A percentile compares a stretch with the other conserved stretches of the same genome.
Evolutionary conservation across 129 eudicot genomes (phyloP).

Genomic region (Escallonia herrerae): DNA sequence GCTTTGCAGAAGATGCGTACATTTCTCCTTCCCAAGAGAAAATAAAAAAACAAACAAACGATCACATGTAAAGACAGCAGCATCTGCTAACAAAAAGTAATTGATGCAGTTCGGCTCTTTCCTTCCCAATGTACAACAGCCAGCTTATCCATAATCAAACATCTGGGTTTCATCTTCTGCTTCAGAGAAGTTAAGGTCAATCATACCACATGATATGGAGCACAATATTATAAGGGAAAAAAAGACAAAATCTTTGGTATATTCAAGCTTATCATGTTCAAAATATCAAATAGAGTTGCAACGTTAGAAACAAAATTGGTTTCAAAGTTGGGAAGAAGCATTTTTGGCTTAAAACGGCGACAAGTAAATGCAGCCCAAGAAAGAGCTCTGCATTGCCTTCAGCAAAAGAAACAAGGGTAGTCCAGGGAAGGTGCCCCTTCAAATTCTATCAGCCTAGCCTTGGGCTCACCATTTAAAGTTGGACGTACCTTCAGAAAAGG

Average conservation of each 20-base stretch:
- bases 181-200: neutral
- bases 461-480: neutral
- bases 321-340: neutral
- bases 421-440: no score
- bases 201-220: neutral
- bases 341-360: neutral
- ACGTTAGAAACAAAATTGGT: no score
- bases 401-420: no score
- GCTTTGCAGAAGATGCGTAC: neutral
- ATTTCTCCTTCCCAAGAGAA: conserved; percentile 14
- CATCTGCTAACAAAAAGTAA: neutral
- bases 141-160: conserved; percentile 9
- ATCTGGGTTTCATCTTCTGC: neutral
- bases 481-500: neutral
- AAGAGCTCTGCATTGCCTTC: no score
- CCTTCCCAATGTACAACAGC: conserved; percentile 36
- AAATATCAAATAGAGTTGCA: no score
- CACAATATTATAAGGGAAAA: no score
- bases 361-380: conserved; percentile 2
- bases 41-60: neutral
- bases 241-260: no score
- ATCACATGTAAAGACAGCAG: neutral
- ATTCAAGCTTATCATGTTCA: no score
- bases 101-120: conserved; percentile 2
- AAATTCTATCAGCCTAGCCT: neutral